These are phyloP conservation scores for Solanum chilense DNA, from an alignment of 257 asterid species.

Conservation along the genomic window DNA sequence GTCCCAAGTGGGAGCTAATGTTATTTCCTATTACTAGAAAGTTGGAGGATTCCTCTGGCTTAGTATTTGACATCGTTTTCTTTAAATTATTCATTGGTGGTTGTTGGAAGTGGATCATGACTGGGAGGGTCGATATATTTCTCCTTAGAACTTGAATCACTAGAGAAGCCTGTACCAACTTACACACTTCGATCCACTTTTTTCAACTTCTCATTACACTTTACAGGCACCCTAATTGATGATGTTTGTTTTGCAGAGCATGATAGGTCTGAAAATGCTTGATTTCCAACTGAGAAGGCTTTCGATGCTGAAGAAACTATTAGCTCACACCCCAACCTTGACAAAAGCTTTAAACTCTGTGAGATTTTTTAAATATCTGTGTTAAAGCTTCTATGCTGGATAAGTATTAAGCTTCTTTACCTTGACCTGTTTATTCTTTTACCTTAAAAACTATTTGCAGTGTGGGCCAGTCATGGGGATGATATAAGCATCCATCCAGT, in stretches of 20 bases:
- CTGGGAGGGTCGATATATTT: background rate
- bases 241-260: constrained; percentile 1
- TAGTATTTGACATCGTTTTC: background rate
- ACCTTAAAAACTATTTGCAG: too few species aligned
- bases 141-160: background rate
- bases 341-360: constrained; percentile 56
- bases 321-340: constrained; percentile 54
- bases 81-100: background rate
- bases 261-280: too few species aligned
- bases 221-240: background rate
- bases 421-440: too few species aligned
- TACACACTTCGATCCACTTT: background rate
- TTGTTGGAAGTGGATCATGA: background rate
- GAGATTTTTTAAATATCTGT: constrained; percentile 9
- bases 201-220: background rate
- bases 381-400: background rate
- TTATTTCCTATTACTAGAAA: background rate
- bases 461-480: too few species aligned
- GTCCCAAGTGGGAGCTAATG: background rate
- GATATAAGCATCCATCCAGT: too few species aligned
- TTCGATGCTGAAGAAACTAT: constrained; percentile 62
- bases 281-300: background rate
- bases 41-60: background rate
- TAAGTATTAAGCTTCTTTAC: too few species aligned
- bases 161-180: background rate